Evolutionary conservation across 2,329 filamentous ascomycete genomes (phyloP).

Genomic region (Diaporthe sp.): DNA sequence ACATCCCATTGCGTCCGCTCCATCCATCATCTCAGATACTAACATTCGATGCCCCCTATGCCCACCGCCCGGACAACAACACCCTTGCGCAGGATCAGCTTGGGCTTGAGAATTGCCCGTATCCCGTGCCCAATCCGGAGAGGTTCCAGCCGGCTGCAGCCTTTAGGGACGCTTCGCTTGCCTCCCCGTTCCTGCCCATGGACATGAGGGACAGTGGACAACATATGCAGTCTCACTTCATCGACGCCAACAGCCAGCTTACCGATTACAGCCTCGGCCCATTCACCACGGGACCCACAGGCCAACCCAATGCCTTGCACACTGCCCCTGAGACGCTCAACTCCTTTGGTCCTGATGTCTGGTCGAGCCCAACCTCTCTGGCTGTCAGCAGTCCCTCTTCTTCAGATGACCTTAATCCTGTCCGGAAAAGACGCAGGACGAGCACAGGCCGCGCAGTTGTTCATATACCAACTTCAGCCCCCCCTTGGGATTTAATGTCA

Average conservation of each 20-base stretch:
- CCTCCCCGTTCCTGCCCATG: background rate
- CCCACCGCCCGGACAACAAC: slow-evolving; percentile 17
- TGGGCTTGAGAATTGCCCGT: slow-evolving; percentile 23
- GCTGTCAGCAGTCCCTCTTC: slow-evolving; percentile 8
- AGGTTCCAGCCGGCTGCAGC: slow-evolving; percentile 2
- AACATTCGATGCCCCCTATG: background rate
- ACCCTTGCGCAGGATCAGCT: slow-evolving; percentile 26
- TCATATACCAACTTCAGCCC: slow-evolving; percentile 11
- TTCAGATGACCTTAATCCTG: background rate
- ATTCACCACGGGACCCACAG: background rate
- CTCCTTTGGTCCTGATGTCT: slow-evolving; percentile 9
- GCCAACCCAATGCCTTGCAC: background rate
- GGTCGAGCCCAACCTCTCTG: slow-evolving; percentile 19
- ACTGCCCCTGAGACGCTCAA: background rate
- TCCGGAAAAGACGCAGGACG: slow-evolving; percentile 35
- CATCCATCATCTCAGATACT: slow-evolving; percentile 25
- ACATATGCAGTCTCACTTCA: slow-evolving; percentile 1
- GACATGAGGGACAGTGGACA: background rate
- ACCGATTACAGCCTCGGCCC: slow-evolving; percentile 23
- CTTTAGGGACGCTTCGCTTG: slow-evolving; percentile 12
- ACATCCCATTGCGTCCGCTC: slow-evolving; percentile 33
- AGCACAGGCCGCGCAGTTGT: slow-evolving; percentile 1
- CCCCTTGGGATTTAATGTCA: slow-evolving; percentile 20
- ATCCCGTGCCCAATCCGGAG: background rate
- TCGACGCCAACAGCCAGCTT: slow-evolving; percentile 17